phyloP scores from a whole-genome alignment of 768 basidiomycete genomes.

The Amanita exitialis region DNA sequence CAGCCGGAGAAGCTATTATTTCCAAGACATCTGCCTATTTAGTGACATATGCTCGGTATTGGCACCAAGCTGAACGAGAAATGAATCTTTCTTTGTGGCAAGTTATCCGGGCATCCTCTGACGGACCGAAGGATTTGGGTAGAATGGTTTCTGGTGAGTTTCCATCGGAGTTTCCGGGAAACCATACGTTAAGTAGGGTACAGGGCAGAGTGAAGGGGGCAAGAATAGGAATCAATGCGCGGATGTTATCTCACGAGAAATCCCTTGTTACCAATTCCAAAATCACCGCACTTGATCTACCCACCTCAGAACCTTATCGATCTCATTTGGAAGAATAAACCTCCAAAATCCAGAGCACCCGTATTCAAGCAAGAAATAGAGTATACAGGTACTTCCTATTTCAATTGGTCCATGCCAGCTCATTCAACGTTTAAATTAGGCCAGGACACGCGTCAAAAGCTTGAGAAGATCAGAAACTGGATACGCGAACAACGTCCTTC shows the following conservation, averaged over 20 bases:
- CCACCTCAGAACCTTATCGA: constrained; percentile 82
- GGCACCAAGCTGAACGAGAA: constrained; percentile 65
- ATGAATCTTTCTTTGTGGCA: constrained; percentile 63
- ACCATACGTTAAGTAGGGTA: neutral
- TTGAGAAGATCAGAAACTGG: constrained; percentile 64
- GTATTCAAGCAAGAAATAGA: constrained; percentile 63
- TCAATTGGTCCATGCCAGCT: neutral
- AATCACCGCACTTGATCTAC: constrained; percentile 46
- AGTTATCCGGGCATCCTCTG: constrained; percentile 32
- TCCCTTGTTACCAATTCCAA: constrained; percentile 50
- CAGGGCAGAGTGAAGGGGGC: constrained; percentile 30
- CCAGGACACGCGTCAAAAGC: constrained; percentile 56
- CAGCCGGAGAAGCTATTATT: constrained; percentile 64
- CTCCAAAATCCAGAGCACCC: constrained; percentile 51
- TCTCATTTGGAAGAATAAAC: constrained; percentile 72
- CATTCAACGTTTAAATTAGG: constrained; percentile 20
- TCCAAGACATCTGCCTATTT: constrained; percentile 61
- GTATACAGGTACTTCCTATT: constrained; percentile 40
- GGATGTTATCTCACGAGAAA: constrained; percentile 70
- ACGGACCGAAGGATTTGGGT: constrained; percentile 65
- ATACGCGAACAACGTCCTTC: constrained; percentile 50
- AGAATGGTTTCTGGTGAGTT: constrained; percentile 61
- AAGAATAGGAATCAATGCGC: constrained; percentile 76
- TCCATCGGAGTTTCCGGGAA: neutral
- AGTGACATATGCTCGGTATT: constrained; percentile 75